Conservation (phyloP, 208 protist species). For the Vickermania ingenoplastis region DNA sequence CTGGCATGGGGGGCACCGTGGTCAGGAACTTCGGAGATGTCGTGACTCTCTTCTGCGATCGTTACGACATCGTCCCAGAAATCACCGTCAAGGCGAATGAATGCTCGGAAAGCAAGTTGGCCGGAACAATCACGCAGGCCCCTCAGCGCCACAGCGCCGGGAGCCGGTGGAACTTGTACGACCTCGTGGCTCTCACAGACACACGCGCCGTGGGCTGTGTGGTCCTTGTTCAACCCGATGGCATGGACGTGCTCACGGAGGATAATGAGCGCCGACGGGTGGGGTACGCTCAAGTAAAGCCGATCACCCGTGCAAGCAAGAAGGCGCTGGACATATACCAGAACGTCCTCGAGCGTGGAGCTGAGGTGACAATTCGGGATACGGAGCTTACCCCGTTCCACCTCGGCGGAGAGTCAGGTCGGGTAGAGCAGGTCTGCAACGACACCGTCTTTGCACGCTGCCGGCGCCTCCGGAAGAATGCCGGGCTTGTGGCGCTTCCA, state of each 20-base stretch:
- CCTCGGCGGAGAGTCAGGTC: conserved; percentile 61
- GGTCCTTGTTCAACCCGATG: conserved; percentile 43
- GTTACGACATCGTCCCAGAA: conserved; percentile 42
- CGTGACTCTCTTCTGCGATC: conserved; percentile 71
- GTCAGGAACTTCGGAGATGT: conserved; percentile 63
- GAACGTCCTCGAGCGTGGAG: conserved; percentile 67
- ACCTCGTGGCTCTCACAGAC: conserved; percentile 68
- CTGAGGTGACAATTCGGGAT: conserved; percentile 63
- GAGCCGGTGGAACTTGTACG: conserved; percentile 61
- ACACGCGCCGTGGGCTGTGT: conserved; percentile 69
- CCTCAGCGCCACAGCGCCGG: conserved; percentile 8
- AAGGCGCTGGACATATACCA: conserved; percentile 61
- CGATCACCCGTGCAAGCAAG: conserved; percentile 25
- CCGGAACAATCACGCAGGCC: conserved; percentile 51
- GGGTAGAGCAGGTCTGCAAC: conserved; percentile 82
- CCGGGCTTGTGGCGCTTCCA: conserved; percentile 61
- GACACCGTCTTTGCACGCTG: conserved; percentile 72
- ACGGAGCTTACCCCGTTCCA: conserved; percentile 43
- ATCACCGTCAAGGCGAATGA: conserved; percentile 71
- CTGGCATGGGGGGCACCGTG: conserved; percentile 82
- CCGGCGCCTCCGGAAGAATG: conserved; percentile 51
- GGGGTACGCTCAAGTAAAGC: conserved; percentile 62
- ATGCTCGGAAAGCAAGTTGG: conserved; percentile 77
- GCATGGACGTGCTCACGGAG: conserved; percentile 76
- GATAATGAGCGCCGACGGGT: conserved; percentile 65